These are phyloP conservation scores for Coleophoma crateriformis DNA, from an alignment of 2,329 filamentous ascomycete species.

Conservation along the genomic window DNA sequence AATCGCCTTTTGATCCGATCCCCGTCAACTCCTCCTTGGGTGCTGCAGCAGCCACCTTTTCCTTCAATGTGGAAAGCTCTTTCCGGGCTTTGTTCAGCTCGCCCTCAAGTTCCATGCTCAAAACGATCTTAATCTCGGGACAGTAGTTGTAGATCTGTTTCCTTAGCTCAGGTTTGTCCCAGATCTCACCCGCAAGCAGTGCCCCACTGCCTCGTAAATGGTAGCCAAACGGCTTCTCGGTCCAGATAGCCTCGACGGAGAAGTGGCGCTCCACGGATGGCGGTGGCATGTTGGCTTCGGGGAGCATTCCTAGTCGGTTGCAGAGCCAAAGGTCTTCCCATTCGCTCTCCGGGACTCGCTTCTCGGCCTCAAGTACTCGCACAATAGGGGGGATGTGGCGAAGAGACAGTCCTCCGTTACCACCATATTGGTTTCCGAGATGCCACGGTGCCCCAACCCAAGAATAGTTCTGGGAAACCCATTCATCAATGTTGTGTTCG, in stretches of 20 bases:
- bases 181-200: slow-evolving; percentile 35
- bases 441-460: slow-evolving; percentile 23
- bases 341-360: slow-evolving; percentile 33
- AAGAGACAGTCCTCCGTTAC: slow-evolving; percentile 26
- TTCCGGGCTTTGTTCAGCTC: not conserved
- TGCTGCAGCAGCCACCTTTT: too few species aligned
- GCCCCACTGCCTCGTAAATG: slow-evolving; percentile 43
- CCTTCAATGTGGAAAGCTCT: not conserved
- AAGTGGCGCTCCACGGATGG: not conserved
- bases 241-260: slow-evolving; percentile 33
- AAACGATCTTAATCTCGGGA: slow-evolving; percentile 48
- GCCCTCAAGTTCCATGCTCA: slow-evolving; percentile 15
- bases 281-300: not conserved
- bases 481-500: slow-evolving; percentile 16
- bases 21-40: too few species aligned
- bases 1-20: too few species aligned
- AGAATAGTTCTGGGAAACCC: slow-evolving; percentile 15
- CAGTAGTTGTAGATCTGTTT: slow-evolving; percentile 46
- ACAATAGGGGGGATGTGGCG: slow-evolving; percentile 41
- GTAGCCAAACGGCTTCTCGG: slow-evolving; percentile 45
- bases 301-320: slow-evolving; percentile 1
- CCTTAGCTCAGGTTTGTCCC: slow-evolving; percentile 36
- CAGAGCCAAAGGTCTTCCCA: slow-evolving; percentile 28
- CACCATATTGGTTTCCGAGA: slow-evolving; percentile 6
- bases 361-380: slow-evolving; percentile 38